These are phyloP conservation scores for Linanthus parryae DNA, from an alignment of 148 eudicot species.

Conservation along the genomic window DNA sequence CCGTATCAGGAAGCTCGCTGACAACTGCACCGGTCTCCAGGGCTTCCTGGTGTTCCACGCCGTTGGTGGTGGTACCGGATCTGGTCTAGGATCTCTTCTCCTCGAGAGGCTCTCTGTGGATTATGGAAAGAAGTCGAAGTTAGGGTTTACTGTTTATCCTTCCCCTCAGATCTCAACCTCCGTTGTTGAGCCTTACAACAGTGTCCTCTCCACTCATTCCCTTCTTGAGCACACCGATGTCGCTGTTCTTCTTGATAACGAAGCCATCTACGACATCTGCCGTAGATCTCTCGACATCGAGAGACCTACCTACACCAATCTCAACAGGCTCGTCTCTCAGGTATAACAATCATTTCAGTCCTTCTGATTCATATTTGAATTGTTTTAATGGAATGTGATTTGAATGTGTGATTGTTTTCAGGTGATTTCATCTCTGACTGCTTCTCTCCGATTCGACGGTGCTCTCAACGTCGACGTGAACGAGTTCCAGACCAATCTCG, in stretches of 20 bases:
- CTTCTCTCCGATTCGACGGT: constrained; percentile 8
- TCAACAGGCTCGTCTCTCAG: constrained; percentile 14
- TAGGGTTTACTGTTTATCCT: constrained; percentile 10
- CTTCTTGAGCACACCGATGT: constrained; percentile 13
- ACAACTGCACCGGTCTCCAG: constrained; percentile 11
- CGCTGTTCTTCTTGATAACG: not conserved
- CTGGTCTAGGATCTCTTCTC: constrained; percentile 8
- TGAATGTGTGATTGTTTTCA: no score
- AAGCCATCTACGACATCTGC: constrained; percentile 10
- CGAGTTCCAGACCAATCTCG: constrained; percentile 9
- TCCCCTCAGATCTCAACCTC: constrained; percentile 12
- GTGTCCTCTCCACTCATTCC: constrained; percentile 9
- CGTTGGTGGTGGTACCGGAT: constrained; percentile 12
- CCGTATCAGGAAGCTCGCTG: constrained; percentile 12
- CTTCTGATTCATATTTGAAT: no score
- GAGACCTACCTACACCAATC: constrained; percentile 11
- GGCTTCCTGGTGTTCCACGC: constrained; percentile 9
- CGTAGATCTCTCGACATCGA: constrained; percentile 10
- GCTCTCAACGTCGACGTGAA: constrained; percentile 9
- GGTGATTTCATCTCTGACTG: constrained; percentile 11
- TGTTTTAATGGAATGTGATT: no score
- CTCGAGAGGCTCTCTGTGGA: constrained; percentile 11
- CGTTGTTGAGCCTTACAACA: constrained; percentile 13
- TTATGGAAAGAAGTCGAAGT: constrained; percentile 8
- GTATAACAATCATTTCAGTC: no score